Percentiles rank a stretch among this genome's conserved stretches.
Conservation (phyloP, 2,329 filamentous ascomycete species). For the Xylariaceae sp. region DNA sequence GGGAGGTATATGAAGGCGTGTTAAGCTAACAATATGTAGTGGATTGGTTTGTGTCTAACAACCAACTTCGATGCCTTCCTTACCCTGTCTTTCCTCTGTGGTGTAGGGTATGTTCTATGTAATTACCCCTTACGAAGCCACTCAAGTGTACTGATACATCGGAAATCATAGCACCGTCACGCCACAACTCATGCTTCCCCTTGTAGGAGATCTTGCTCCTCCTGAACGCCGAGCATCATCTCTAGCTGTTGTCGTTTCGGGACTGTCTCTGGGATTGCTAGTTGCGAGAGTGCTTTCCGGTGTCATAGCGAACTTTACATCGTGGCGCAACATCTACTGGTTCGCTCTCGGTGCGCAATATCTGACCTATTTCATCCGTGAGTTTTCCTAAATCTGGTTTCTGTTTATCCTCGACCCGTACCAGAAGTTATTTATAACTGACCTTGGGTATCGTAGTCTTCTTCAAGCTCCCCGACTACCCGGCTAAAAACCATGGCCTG, state of each 20-base stretch:
- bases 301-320: constrained; percentile 59
- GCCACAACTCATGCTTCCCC: constrained; percentile 59
- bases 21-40: constrained; percentile 29
- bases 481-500: constrained; percentile 54
- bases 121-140: neutral
- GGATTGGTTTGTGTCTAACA: constrained; percentile 60
- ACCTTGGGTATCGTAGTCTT: constrained; percentile 38
- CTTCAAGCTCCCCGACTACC: constrained; percentile 66
- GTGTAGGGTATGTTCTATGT: constrained; percentile 33
- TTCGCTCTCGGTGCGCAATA: constrained; percentile 60
- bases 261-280: constrained; percentile 59
- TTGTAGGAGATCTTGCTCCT: constrained; percentile 64
- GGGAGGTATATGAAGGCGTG: neutral
- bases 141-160: neutral
- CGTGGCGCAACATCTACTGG: constrained; percentile 66
- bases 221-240: constrained; percentile 55
- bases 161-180: constrained; percentile 29
- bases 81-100: constrained; percentile 57
- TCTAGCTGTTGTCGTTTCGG: constrained; percentile 60
- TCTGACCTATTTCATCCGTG: constrained; percentile 50
- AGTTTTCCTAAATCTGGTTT: neutral
- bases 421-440: no score
- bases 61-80: constrained; percentile 53
- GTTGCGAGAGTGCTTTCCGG: constrained; percentile 64
- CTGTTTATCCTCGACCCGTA: neutral